Evolutionary conservation across 306 rosid species (phyloP), one percentile per base, ranked within the genome.

Genomic region (Malus orientalis): DNA sequence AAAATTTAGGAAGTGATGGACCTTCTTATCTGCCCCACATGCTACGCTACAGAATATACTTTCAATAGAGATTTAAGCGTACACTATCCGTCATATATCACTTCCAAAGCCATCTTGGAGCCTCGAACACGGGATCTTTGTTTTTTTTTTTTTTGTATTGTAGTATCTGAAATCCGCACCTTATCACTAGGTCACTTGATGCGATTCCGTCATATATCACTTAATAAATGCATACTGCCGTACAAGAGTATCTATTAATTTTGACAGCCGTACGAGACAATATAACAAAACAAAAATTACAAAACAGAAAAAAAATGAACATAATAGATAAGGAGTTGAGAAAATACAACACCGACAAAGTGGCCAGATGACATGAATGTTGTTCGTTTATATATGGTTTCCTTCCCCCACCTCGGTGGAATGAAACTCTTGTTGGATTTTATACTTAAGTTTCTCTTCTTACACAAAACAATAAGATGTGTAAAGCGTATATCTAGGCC

Each of bases 91-190:
- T 36, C 40, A 1, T 36, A 36, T 36, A 36, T 36, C 40, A 36
- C 40, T 36, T 36, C 40, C 8, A 36, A 36, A 36, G 40, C 8
- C 8, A 36, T 0, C 8, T 36, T 36, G 0, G 8, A 36, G 40
- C 0, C 40, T 36, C 0, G 2, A 33, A 33, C 38, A 33, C 8
- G 8, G 0, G 8, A 36, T 8, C 8, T 4, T 0, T 4, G n/a
- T n/a, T 4, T 33, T 33, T 33, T 33, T 33, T 33, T 33, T 33
- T 36, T 36, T 36, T 0, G 2, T 36, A 36, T 36, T 36, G 7
- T 36, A 36, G 8, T 6, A 36, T 36, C 7, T 0, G 0, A 8
- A 36, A 36, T 36, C 0, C 0, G 0, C 40, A 0, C 6, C 40
- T 36, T 36, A 6, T 2, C 8, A 36, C 2, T 33, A 0, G 1